Percentiles rank a stretch among this genome's conserved stretches.
Evolutionary conservation across 192 early-diverging fungal genomes (phyloP).

Genomic region (Backusella psychrophila): DNA sequence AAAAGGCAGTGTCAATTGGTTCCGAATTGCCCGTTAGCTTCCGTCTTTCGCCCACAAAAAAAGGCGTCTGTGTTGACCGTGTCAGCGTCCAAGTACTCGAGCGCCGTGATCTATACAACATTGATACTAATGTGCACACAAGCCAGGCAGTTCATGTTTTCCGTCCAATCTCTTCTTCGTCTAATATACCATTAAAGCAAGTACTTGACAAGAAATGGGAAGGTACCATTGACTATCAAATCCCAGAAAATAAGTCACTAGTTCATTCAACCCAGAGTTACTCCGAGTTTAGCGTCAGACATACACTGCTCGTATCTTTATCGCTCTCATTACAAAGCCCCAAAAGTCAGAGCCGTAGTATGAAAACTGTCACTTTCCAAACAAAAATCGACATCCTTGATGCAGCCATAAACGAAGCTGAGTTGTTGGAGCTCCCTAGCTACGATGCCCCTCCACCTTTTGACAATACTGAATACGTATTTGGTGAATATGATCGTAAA

Average conservation of each 20-base stretch:
- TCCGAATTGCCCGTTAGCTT: not conserved
- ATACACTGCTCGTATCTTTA: not conserved
- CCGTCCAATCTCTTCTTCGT: not conserved
- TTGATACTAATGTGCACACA: not conserved
- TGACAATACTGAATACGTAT: constrained; percentile 3
- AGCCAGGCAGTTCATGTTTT: not conserved
- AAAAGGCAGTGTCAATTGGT: constrained; percentile 5
- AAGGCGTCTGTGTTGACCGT: not conserved
- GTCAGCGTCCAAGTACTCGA: constrained; percentile 1
- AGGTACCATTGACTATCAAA: not conserved
- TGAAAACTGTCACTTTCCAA: not conserved
- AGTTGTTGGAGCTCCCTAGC: not conserved
- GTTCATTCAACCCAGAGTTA: constrained; percentile 10
- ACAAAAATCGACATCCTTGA: constrained; percentile 6
- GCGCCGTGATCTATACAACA: not conserved
- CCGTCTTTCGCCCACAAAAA: not conserved
- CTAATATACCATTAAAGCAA: not conserved
- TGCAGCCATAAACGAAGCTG: not conserved
- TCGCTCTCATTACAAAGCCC: not conserved
- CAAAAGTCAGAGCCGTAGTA: not conserved
- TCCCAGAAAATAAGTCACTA: not conserved
- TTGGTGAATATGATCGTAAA: constrained; percentile 13
- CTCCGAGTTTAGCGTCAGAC: not conserved
- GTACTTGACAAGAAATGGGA: not conserved
- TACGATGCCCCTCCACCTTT: constrained; percentile 13